These are phyloP conservation scores for Peltaster fructicola DNA, from an alignment of 2,329 filamentous ascomycete species.

Conservation along the genomic window DNA sequence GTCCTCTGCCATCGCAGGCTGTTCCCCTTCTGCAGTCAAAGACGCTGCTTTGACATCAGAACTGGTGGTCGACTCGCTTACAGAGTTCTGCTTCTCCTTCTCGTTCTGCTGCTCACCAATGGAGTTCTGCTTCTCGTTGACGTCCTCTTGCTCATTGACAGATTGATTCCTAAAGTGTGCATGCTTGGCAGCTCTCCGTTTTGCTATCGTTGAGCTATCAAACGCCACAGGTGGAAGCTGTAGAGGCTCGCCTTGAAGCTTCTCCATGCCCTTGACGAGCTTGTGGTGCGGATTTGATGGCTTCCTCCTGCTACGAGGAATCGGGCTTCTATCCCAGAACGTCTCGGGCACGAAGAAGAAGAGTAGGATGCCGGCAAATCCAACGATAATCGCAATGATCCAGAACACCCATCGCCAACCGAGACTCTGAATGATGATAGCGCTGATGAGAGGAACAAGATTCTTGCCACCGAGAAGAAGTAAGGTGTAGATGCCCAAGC, in stretches of 20 bases:
- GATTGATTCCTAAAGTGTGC: too few species aligned
- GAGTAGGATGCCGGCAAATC: constrained; percentile 49
- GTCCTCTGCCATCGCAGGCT: constrained; percentile 1
- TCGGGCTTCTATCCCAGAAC: constrained; percentile 78
- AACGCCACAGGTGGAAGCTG: background rate
- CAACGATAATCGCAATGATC: constrained; percentile 69
- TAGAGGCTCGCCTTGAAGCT: too few species aligned
- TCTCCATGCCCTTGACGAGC: too few species aligned
- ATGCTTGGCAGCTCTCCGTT: constrained; percentile 5
- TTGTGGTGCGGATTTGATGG: too few species aligned
- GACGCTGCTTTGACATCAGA: background rate
- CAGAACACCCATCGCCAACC: constrained; percentile 49
- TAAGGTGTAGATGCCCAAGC: constrained; percentile 83
- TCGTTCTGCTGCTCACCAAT: too few species aligned
- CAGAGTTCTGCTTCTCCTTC: too few species aligned
- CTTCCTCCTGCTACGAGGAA: constrained; percentile 21
- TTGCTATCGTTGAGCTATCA: background rate
- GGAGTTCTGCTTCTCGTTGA: constrained; percentile 2
- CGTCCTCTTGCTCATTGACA: constrained; percentile 5
- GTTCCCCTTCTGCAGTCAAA: background rate
- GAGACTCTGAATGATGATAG: constrained; percentile 58
- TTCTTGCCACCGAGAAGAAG: constrained; percentile 74
- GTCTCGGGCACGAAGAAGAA: constrained; percentile 91
- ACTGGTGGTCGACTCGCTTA: background rate
- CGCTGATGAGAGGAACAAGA: constrained; percentile 69